Evolutionary conservation across 306 rosid genomes (phyloP).

Genomic region (Heteromeles arbutifolia): DNA sequence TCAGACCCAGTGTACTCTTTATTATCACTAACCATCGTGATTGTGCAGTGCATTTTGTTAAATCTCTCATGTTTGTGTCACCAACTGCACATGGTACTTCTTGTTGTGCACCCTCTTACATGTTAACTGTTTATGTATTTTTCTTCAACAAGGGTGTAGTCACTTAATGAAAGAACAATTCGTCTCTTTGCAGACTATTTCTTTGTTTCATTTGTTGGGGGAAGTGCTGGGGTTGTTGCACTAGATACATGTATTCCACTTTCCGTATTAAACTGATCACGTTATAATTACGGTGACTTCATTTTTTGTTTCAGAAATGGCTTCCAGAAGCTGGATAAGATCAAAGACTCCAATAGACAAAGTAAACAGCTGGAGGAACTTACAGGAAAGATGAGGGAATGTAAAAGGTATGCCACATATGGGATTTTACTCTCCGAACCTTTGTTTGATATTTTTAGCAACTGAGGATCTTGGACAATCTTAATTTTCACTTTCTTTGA

Average conservation of each 20-base stretch:
- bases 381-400: constrained; percentile 90
- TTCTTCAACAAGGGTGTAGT: not conserved
- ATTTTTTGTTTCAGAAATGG: constrained; percentile 69
- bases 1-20: not conserved
- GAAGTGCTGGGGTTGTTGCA: not conserved
- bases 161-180: not conserved
- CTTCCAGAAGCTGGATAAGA: constrained; percentile 92
- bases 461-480: not conserved
- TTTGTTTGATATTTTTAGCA: not conserved
- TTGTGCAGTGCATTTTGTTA: not conserved
- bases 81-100: not conserved
- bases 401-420: constrained; percentile 57
- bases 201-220: not conserved
- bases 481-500: not conserved
- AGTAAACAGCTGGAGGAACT: constrained; percentile 93
- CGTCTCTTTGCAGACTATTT: not conserved
- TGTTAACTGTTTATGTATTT: not conserved
- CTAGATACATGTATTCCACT: not conserved
- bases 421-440: not conserved
- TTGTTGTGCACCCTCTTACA: not conserved
- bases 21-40: not conserved
- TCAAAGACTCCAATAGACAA: constrained; percentile 89
- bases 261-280: not conserved
- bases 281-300: not conserved
- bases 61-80: not conserved